These are phyloP conservation scores for Leucocoprinus leucothites DNA, from an alignment of 768 basidiomycete genomes.

Conservation along the genomic window DNA sequence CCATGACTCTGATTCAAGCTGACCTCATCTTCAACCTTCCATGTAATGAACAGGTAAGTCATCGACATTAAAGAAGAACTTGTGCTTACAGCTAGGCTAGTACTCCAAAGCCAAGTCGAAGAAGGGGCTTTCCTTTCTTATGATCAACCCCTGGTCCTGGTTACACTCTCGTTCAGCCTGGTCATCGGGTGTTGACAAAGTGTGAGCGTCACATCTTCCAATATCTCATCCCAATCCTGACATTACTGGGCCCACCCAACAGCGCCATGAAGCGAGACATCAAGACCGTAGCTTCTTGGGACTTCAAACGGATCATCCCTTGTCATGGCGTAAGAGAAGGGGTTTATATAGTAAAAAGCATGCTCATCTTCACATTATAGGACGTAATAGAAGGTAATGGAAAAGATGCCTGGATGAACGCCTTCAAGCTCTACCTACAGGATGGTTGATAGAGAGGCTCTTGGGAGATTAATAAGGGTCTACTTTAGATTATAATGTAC, in stretches of 20 bases:
- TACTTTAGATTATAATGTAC: no score
- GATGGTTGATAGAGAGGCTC: no score
- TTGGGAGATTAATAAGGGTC: no score
- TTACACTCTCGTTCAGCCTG: constrained; percentile 31
- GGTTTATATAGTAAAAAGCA: background rate
- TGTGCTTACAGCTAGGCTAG: no score
- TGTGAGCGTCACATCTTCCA: constrained; percentile 24
- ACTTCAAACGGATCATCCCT: constrained; percentile 71
- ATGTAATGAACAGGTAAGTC: constrained; percentile 62
- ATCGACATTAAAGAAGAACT: no score
- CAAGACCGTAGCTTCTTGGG: constrained; percentile 66
- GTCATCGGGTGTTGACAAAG: constrained; percentile 33
- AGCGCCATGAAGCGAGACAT: constrained; percentile 62
- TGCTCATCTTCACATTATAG: constrained; percentile 16
- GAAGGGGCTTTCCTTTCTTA: constrained; percentile 19
- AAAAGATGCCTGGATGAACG: constrained; percentile 50
- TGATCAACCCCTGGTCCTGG: constrained; percentile 33
- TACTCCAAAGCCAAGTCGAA: constrained; percentile 36
- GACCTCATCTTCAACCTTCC: constrained; percentile 86
- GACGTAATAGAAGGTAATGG: constrained; percentile 65
- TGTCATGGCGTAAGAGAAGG: constrained; percentile 50
- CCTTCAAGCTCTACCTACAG: constrained; percentile 33
- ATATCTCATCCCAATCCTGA: no score
- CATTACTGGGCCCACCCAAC: no score
- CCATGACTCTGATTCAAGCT: constrained; percentile 73